A percentile compares a stretch with the other conserved stretches of the same genome.
phyloP scores from a whole-genome alignment of 2,329 filamentous ascomycete species.

The Blastomyces parvus region DNA sequence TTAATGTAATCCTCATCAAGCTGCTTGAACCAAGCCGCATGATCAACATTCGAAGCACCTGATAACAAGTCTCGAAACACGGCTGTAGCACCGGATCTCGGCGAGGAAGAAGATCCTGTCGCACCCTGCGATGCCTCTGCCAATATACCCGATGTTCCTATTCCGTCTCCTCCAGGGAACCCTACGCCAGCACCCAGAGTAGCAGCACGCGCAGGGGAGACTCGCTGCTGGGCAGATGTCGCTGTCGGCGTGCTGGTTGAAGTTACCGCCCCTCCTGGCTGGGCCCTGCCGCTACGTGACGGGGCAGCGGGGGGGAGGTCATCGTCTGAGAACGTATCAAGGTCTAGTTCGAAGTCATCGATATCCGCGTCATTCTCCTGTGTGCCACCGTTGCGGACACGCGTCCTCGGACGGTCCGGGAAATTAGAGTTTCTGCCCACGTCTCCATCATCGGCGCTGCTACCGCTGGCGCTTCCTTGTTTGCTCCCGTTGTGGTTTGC shows the following conservation, averaged over 20 bases:
- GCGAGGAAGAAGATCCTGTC: slow-evolving; percentile 7
- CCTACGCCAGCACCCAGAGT: not conserved
- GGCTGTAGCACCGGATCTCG: slow-evolving; percentile 52
- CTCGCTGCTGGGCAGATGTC: not conserved
- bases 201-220: not conserved
- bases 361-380: slow-evolving; percentile 25
- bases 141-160: slow-evolving; percentile 1
- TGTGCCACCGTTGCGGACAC: slow-evolving; percentile 1
- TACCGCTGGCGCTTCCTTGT: slow-evolving; percentile 38
- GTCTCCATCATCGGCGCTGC: slow-evolving; percentile 38
- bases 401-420: not conserved
- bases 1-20: slow-evolving; percentile 96
- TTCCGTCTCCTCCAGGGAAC: slow-evolving; percentile 7
- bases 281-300: slow-evolving; percentile 12
- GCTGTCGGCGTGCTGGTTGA: slow-evolving; percentile 12
- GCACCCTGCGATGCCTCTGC: not conserved
- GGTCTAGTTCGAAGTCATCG: slow-evolving; percentile 32
- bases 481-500: slow-evolving; percentile 29
- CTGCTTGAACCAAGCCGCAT: slow-evolving; percentile 80
- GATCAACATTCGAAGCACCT: slow-evolving; percentile 64
- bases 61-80: slow-evolving; percentile 73
- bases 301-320: slow-evolving; percentile 50
- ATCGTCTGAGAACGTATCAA: slow-evolving; percentile 42
- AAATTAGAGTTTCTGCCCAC: slow-evolving; percentile 30
- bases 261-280: not conserved